Base-by-base conservation (phyloP, 257 asterid genomes). In the Linderniella brevidens region DNA sequence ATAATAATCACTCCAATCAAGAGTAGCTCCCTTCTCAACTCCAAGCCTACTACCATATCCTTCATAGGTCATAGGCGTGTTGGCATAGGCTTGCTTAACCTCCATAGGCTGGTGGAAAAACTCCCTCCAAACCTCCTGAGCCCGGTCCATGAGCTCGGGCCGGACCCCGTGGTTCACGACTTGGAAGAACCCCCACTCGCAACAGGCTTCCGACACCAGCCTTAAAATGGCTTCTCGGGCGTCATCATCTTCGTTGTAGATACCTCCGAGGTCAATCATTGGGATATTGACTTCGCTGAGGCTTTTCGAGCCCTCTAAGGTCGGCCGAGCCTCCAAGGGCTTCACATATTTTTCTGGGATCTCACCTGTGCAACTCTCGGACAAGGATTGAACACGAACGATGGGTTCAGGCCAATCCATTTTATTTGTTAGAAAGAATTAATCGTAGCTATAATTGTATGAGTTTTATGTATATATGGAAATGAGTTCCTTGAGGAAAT, bases 1-100 rank as follows among this genome's bases (percentile, higher is more conserved):
- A 43, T 79, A 87, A 41, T 87, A 87, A 47, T 87, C 97, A 16
- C 97, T 78, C 97, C 97, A 87, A 52, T 87, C 97, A 41, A 87
- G 93, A 45, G 63, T 19, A 45, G 86, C 97, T 19, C 83, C 97
- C 46, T 80, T 87, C 63, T 87, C 77, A 4, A 80, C 60, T 0
- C 95, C 97, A 0, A 87, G 62, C 0, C 97, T 63, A 54, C 95
- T 87, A 0, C 97, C 97, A 29, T 87, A 87, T 1, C 97, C 97
- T 51, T 82, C 97, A 14, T 85, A 85, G 13, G 96, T 85, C 45
- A 37, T 58, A 0, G 96, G 96, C 0, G 80, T 67, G 46, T 80
- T 85, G 0, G 92, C 87, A 13, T 85, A 78, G 13, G 13, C 47
- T 17, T 71, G 82, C 62, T 85, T 85, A 0, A 70, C 64, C 13